These are phyloP conservation scores for Candida qinlingensis DNA, from an alignment of 805 yeast species.

Conservation along the genomic window DNA sequence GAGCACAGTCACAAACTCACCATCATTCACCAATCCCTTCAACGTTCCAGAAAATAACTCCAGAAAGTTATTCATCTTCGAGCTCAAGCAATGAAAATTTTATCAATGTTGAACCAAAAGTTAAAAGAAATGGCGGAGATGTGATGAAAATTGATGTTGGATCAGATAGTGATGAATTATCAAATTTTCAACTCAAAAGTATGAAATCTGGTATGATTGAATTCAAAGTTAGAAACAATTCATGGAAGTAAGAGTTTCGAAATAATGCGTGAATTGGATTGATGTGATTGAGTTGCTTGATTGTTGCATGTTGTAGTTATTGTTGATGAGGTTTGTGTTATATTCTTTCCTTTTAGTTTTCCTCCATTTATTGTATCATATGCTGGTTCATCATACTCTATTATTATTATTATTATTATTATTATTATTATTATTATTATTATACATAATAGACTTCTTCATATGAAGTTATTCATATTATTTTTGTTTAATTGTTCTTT, in stretches of 20 bases:
- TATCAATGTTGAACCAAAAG: neutral
- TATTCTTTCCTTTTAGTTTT: neutral
- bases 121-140: neutral
- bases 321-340: neutral
- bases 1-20: neutral
- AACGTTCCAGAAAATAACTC: conserved; percentile 13
- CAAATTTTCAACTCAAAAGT: conserved; percentile 6
- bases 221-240: conserved; percentile 7
- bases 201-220: conserved; percentile 18
- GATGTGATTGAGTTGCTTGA: too few relatives aligned
- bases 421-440: too few relatives aligned
- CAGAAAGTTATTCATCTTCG: conserved; percentile 8
- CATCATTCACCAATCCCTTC: conserved; percentile 17
- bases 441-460: too few relatives aligned
- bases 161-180: neutral
- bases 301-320: too few relatives aligned
- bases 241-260: neutral
- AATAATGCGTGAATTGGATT: too few relatives aligned
- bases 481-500: too few relatives aligned
- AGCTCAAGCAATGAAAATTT: conserved; percentile 3
- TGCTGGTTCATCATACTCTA: neutral
- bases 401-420: too few relatives aligned
- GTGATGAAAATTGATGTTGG: neutral
- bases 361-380: neutral
- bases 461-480: too few relatives aligned